A percentile compares a stretch with the other conserved stretches of the same genome.
Conservation (phyloP, 2,329 filamentous ascomycete genomes). For the Phaeomoniella chlamydospora region DNA sequence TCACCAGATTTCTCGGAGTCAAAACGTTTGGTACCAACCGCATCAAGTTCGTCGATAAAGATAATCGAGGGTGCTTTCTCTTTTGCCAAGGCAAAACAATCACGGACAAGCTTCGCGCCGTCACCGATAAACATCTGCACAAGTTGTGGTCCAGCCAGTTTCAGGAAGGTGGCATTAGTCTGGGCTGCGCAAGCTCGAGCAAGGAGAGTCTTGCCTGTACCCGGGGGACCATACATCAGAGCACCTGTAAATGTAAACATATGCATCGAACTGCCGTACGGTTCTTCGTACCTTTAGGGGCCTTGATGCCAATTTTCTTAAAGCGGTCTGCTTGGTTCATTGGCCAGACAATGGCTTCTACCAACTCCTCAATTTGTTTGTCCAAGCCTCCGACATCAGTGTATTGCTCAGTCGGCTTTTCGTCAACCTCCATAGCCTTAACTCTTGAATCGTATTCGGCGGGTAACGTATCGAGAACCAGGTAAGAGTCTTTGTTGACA, state of each 20-base stretch:
- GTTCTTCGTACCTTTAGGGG: conserved; percentile 67
- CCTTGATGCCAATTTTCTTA: conserved; percentile 99
- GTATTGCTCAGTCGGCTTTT: conserved; percentile 99
- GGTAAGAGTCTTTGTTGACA: conserved; percentile 97
- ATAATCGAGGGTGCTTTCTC: conserved; percentile 99
- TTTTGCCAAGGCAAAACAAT: conserved; percentile 94
- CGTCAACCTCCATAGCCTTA: conserved; percentile 99
- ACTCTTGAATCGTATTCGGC: conserved; percentile 98
- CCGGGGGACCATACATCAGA: conserved; percentile 73
- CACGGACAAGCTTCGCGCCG: conserved; percentile 90
- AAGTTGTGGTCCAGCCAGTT: conserved; percentile 90
- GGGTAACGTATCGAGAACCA: conserved; percentile 89
- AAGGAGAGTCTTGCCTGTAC: conserved; percentile 41
- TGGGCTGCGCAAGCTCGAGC: conserved; percentile 94
- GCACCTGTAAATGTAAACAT: conserved; percentile 41
- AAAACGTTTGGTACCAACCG: conserved; percentile 97
- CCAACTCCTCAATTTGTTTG: conserved; percentile 97
- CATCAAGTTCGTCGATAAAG: conserved; percentile 97
- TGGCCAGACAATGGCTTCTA: conserved; percentile 97
- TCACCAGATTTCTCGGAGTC: conserved; percentile 97
- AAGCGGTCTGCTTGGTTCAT: conserved; percentile 99
- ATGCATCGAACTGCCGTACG: conserved; percentile 5
- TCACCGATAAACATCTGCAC: conserved; percentile 99
- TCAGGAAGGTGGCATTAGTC: conserved; percentile 96
- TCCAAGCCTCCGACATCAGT: conserved; percentile 93